Conservation (phyloP, 495 filamentous ascomycete genomes). For the Oidiodendron maius region DNA sequence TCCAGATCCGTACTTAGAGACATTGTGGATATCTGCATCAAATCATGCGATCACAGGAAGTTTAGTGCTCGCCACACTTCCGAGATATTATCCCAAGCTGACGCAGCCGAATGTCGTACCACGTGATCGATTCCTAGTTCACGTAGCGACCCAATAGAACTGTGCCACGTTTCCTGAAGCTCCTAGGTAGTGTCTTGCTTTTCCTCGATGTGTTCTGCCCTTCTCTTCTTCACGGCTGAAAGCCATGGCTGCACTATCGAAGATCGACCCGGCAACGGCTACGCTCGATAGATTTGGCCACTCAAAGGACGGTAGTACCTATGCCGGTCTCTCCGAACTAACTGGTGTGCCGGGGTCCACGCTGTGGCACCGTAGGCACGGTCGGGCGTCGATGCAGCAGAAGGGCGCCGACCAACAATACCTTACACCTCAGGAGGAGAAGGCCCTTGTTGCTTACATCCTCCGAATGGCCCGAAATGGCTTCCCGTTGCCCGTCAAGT, state of each 20-base stretch:
- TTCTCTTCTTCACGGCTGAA: not conserved
- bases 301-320: not conserved
- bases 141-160: not conserved
- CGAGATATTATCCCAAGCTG: not conserved
- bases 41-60: not conserved
- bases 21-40: not conserved
- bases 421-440: slow-evolving; percentile 7
- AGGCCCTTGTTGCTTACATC: slow-evolving; percentile 8
- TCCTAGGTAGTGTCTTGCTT: not conserved
- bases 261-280: slow-evolving; percentile 1
- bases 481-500: slow-evolving; percentile 11
- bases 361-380: not conserved
- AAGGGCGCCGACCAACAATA: slow-evolving; percentile 7
- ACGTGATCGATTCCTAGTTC: not conserved
- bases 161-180: not conserved
- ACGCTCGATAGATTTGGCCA: slow-evolving; percentile 3
- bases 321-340: not conserved
- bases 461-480: slow-evolving; percentile 5
- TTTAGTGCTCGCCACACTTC: not conserved
- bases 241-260: not conserved
- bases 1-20: not conserved
- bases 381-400: slow-evolving; percentile 5
- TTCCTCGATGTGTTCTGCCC: not conserved
- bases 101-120: not conserved
- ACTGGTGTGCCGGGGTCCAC: slow-evolving; percentile 1